Conservation (phyloP, 106 monocot species). For the Ottelia alismoides region DNA sequence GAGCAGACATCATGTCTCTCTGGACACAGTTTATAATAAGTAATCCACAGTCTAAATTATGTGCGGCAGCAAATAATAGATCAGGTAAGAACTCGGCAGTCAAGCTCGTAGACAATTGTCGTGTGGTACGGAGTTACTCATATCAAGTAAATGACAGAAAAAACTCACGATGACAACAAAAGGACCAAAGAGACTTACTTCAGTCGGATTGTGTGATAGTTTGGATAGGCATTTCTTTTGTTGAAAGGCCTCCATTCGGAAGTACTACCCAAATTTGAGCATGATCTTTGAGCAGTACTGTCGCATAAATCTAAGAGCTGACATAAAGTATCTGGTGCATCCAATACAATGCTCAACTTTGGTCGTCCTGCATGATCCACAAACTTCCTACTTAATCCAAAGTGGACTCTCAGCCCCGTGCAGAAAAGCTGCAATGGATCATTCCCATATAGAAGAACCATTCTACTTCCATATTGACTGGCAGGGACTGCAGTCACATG, state of each 20-base stretch:
- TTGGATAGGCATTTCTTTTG: constrained; percentile 31
- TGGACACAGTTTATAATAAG: too few relatives aligned
- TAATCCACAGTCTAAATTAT: too few relatives aligned
- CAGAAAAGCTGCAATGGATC: constrained; percentile 42
- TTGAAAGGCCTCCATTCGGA: constrained; percentile 70
- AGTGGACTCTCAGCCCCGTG: constrained; percentile 39
- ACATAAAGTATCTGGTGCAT: constrained; percentile 37
- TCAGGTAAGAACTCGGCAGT: too few relatives aligned
- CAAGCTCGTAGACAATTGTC: too few relatives aligned
- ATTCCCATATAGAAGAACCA: constrained; percentile 39
- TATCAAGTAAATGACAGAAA: too few relatives aligned
- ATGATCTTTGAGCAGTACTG: constrained; percentile 30
- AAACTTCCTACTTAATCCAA: constrained; percentile 65
- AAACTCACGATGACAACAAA: too few relatives aligned
- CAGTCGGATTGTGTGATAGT: constrained; percentile 36
- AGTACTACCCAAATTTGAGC: constrained; percentile 34
- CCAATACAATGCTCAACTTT: constrained; percentile 59
- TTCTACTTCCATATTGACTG: constrained; percentile 21
- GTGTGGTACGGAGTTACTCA: too few relatives aligned
- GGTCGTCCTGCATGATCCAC: constrained; percentile 48
- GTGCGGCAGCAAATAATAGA: too few relatives aligned
- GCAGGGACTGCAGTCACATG: constrained; percentile 15
- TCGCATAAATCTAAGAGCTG: constrained; percentile 58
- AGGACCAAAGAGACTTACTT: constrained; percentile 62
- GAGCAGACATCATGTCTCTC: too few relatives aligned